Conservation (phyloP, 352 stramenopile species). For the Globisporangium mamillatum region DNA sequence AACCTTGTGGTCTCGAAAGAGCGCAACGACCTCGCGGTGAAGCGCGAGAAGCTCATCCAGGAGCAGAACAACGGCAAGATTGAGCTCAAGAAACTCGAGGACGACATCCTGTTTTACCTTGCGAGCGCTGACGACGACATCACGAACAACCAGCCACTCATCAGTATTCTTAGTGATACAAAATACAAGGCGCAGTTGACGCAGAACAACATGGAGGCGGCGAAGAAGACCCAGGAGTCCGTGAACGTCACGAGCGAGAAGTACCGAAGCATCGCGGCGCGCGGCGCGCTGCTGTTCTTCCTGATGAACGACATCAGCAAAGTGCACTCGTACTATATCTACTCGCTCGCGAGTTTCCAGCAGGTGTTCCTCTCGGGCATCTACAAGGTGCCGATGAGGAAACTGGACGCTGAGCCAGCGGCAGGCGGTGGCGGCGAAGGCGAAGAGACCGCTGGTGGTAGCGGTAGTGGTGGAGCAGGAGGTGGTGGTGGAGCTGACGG, state of each 20-base stretch:
- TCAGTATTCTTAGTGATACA: slow-evolving; percentile 94
- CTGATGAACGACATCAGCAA: slow-evolving; percentile 97
- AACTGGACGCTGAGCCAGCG: slow-evolving; percentile 17
- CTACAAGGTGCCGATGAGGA: slow-evolving; percentile 79
- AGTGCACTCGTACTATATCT: slow-evolving; percentile 97
- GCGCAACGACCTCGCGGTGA: slow-evolving; percentile 75
- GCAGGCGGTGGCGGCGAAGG: slow-evolving; percentile 8
- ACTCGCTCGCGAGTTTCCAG: slow-evolving; percentile 95
- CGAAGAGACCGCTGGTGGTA: slow-evolving; percentile 15
- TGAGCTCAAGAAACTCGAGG: slow-evolving; percentile 94
- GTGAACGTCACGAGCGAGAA: slow-evolving; percentile 95
- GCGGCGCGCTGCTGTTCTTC: slow-evolving; percentile 94
- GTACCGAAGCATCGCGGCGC: slow-evolving; percentile 92
- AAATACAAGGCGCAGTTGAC: slow-evolving; percentile 92
- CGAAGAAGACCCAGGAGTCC: slow-evolving; percentile 90
- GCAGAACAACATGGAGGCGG: slow-evolving; percentile 91
- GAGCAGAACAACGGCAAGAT: slow-evolving; percentile 96
- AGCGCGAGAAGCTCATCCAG: slow-evolving; percentile 90
- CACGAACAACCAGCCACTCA: slow-evolving; percentile 96
- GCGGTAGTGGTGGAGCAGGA: slow-evolving; percentile 4
- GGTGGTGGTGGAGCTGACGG: not conserved
- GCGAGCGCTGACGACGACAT: slow-evolving; percentile 96
- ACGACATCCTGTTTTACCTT: slow-evolving; percentile 94
- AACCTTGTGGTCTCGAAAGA: slow-evolving; percentile 93
- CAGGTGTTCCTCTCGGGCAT: slow-evolving; percentile 95